These are phyloP conservation scores for Aspergillus melleus DNA, from an alignment of 2,329 filamentous ascomycete genomes.

Conservation along the genomic window DNA sequence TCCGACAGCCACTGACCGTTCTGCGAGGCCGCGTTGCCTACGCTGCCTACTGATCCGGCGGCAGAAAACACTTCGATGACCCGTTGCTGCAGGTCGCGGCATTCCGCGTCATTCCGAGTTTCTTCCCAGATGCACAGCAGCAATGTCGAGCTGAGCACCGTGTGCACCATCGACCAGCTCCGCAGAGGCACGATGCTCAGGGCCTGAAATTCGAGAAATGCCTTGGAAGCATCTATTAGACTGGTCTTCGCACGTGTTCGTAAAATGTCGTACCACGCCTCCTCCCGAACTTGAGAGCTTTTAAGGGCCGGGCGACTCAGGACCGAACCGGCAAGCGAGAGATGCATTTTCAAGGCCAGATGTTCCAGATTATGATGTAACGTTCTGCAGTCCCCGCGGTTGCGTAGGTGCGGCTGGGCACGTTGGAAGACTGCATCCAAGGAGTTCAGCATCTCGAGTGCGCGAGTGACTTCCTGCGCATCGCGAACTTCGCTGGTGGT, in stretches of 20 bases:
- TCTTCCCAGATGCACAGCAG: conserved; percentile 37
- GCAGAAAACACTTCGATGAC: conserved; percentile 32
- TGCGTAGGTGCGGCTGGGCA: conserved; percentile 52
- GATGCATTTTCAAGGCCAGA: conserved; percentile 56
- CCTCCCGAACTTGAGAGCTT: conserved; percentile 7
- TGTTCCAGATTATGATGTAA: conserved; percentile 54
- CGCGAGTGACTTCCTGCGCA: conserved; percentile 9
- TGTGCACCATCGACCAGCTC: conserved; percentile 38
- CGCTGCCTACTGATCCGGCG: conserved; percentile 13
- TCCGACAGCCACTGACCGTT: conserved; percentile 30
- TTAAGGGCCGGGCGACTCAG: conserved; percentile 58
- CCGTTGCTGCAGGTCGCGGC: conserved; percentile 29
- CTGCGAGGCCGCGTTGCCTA: conserved; percentile 13
- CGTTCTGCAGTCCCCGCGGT: conserved; percentile 37
- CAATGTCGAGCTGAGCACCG: conserved; percentile 33
- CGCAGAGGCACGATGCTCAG: conserved; percentile 31
- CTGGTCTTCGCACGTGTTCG: conserved; percentile 26
- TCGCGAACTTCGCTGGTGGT: conserved; percentile 47
- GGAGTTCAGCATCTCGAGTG: conserved; percentile 39
- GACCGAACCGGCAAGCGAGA: conserved; percentile 57
- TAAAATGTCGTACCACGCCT: conserved; percentile 14
- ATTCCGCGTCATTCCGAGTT: conserved; percentile 30
- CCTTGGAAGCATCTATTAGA: conserved; percentile 28
- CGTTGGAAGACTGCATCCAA: conserved; percentile 48
- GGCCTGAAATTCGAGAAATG: conserved; percentile 34